Evolutionary conservation across 192 early-diverging fungal species (phyloP), one percentile per base, ranked within the genome.

Genomic region (Coemansia sp.): DNA sequence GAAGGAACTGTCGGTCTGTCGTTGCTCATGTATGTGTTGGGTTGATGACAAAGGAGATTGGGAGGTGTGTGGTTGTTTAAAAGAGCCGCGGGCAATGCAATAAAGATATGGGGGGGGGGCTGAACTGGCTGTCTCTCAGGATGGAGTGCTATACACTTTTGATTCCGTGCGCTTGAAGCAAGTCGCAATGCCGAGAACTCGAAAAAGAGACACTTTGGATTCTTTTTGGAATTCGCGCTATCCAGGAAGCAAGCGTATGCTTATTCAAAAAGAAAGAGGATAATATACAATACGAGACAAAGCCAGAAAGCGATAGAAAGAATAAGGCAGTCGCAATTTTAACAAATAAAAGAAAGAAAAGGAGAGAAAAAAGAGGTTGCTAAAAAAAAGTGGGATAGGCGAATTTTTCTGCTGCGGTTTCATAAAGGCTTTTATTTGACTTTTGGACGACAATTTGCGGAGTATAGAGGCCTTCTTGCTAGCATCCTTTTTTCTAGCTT

Each of bases 261-360:
- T 10, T 26, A 51, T 51, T 46, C 48, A 34, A 16, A 71, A 46
- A 30, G 13, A 42, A 43, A 70, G 46, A 52, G 37, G 21, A 48
- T 9, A 45, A 51, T 21, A 52, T 23, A 63, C 23, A 61, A 53
- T n/a, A 33, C 2, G 42, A 49, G 31, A 21, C 20, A 7, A 59
- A 13, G 8, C 18, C 46, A 59, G 34, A 46, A 66, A 51, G 45
- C 21, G 46, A 12, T 25, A 21, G 46, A 18, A 20, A 20, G n/a
- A 46, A 46, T 15, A 49, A n/a, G n/a, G 46, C 46, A 59, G 34
- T 51, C 23, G 20, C 13, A 59, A 43, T 43, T 42, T 4, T 43
- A 42, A 60, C 8, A 42, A 4, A 16, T 26, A 59, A 20, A 30
- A 15, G 18, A 9, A 26, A 28, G 42, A 15, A 34, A 48, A 66